These are phyloP conservation scores for Xylaria multiplex DNA, from an alignment of 2,329 filamentous ascomycete species.

Conservation along the genomic window DNA sequence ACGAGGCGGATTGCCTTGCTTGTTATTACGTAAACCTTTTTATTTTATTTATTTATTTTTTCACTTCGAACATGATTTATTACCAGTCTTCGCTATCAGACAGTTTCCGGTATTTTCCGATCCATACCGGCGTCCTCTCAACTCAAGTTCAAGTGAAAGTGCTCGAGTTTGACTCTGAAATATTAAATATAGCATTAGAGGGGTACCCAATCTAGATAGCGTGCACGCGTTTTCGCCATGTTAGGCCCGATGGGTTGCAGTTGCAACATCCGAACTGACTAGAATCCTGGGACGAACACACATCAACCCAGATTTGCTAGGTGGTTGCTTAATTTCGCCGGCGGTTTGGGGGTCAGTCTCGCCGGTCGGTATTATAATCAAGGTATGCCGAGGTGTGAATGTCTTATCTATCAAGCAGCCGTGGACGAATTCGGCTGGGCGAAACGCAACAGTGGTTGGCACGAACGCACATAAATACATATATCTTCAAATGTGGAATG, in stretches of 20 bases:
- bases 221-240: not conserved
- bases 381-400: constrained; percentile 10
- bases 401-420: not conserved
- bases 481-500: constrained; percentile 15
- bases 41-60: no score
- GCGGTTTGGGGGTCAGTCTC: constrained; percentile 6
- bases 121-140: not conserved
- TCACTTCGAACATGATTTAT: no score
- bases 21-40: no score
- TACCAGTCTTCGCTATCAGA: no score
- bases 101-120: not conserved
- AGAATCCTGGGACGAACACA: constrained; percentile 3
- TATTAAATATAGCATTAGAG: not conserved
- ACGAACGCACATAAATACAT: not conserved
- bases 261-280: constrained; percentile 1
- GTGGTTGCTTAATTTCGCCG: constrained; percentile 12
- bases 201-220: not conserved
- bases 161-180: not conserved
- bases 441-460: constrained; percentile 1
- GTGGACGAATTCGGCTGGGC: not conserved
- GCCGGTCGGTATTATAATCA: not conserved
- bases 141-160: not conserved
- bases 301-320: constrained; percentile 1
- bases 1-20: not conserved
- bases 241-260: constrained; percentile 7